A percentile compares a stretch with the other conserved stretches of the same genome.
phyloP scores from a whole-genome alignment of 2,329 filamentous ascomycete genomes.

The Xylariaceae sp. region DNA sequence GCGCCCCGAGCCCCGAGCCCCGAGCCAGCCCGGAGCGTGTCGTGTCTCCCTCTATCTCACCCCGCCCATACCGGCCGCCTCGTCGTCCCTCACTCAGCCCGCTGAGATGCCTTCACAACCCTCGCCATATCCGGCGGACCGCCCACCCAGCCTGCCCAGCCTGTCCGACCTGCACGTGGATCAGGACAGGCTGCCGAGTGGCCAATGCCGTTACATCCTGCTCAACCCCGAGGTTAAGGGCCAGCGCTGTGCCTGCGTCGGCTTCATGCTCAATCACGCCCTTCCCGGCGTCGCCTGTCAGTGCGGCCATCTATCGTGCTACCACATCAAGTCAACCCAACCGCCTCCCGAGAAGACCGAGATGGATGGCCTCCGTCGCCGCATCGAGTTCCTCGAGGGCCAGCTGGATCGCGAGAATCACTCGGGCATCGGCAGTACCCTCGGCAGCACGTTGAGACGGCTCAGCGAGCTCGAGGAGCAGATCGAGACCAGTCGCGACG shows the following conservation, averaged over 20 bases:
- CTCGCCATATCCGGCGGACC: neutral
- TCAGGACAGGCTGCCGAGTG: constrained; percentile 44
- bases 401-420: constrained; percentile 31
- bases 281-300: constrained; percentile 48
- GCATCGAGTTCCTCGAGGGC: constrained; percentile 36
- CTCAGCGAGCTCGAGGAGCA: constrained; percentile 46
- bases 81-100: no score
- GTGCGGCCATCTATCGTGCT: constrained; percentile 54
- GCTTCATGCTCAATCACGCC: constrained; percentile 47
- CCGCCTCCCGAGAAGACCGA: constrained; percentile 36
- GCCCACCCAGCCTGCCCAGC: no score
- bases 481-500: constrained; percentile 43
- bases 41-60: no score
- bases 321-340: constrained; percentile 44
- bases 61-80: no score
- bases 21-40: constrained; percentile 3
- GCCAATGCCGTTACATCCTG: constrained; percentile 53
- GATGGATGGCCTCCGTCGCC: constrained; percentile 40
- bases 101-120: neutral
- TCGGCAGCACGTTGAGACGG: constrained; percentile 30
- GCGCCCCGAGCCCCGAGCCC: constrained; percentile 5
- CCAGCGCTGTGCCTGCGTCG: constrained; percentile 50
- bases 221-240: constrained; percentile 49
- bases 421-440: constrained; percentile 27
- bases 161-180: no score